phyloP scores from a whole-genome alignment of 2,329 filamentous ascomycete genomes.

The Aspergillus aculeatinus region DNA sequence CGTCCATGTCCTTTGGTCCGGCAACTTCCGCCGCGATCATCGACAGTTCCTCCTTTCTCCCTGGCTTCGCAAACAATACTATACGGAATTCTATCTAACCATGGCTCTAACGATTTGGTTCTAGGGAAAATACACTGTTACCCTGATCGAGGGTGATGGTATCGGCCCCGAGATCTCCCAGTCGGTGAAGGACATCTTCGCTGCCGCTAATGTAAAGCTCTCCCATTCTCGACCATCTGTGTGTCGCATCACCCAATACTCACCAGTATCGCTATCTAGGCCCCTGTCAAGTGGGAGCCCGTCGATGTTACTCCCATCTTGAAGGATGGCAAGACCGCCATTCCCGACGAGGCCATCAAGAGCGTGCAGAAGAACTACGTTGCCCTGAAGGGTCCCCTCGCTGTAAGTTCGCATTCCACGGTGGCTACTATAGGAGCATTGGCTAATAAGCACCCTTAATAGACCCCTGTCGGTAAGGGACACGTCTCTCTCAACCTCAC shows the following conservation, averaged over 20 bases:
- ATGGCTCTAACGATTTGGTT: conserved; percentile 20
- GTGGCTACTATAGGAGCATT: background rate
- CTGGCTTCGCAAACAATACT: background rate
- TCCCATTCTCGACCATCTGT: conserved; percentile 28
- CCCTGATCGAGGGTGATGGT: conserved; percentile 97
- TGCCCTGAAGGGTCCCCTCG: conserved; percentile 95
- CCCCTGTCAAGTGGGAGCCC: conserved; percentile 93
- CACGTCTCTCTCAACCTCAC: conserved; percentile 99
- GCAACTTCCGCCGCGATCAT: conserved; percentile 23
- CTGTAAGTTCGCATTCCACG: conserved; percentile 57
- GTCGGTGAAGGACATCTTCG: conserved; percentile 98
- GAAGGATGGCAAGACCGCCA: conserved; percentile 93
- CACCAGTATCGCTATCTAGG: conserved; percentile 49
- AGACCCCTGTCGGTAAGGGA: conserved; percentile 96
- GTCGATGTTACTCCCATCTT: conserved; percentile 93
- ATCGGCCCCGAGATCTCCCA: conserved; percentile 97
- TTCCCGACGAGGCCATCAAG: conserved; percentile 87
- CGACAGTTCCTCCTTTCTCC: conserved; percentile 2
- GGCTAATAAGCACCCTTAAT: conserved; percentile 28
- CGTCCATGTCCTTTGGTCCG: conserved; percentile 24
- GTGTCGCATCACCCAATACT: conserved; percentile 1
- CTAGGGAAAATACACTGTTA: conserved; percentile 92
- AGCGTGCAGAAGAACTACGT: conserved; percentile 96
- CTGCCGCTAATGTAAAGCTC: conserved; percentile 74
- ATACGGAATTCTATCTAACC: conserved; percentile 6